Evolutionary conservation across 495 filamentous ascomycete species (phyloP).

Genomic region (Pseudomonodictys pantanalensis): DNA sequence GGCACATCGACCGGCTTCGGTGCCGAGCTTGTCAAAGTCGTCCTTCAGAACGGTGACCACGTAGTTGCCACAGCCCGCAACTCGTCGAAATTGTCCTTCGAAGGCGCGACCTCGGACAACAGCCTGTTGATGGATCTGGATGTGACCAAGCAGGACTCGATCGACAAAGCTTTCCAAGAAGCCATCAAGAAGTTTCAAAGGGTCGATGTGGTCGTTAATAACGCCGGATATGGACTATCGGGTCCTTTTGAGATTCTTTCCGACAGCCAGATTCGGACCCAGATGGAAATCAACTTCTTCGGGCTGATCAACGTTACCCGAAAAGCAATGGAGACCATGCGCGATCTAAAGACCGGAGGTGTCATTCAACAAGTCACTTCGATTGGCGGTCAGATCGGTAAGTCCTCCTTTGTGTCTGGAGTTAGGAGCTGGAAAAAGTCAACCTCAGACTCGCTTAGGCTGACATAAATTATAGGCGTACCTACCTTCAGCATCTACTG

Average conservation of each 20-base stretch:
- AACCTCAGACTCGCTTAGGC: not conserved
- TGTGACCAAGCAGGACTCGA: constrained; percentile 34
- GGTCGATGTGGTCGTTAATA: constrained; percentile 43
- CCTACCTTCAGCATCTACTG: constrained; percentile 43
- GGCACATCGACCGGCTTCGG: constrained; percentile 43
- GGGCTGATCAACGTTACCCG: constrained; percentile 43
- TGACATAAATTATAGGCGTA: constrained; percentile 28
- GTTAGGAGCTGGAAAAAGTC: not conserved
- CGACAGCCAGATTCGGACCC: constrained; percentile 37
- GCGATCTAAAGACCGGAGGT: constrained; percentile 43
- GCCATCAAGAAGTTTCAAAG: constrained; percentile 39
- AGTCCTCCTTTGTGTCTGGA: not conserved
- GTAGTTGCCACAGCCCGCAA: constrained; percentile 43
- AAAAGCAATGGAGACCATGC: constrained; percentile 46
- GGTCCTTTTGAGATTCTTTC: constrained; percentile 41
- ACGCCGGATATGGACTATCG: constrained; percentile 40
- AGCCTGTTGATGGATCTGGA: constrained; percentile 37
- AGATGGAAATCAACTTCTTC: constrained; percentile 45
- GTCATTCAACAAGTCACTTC: constrained; percentile 48
- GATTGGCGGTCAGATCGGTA: constrained; percentile 43
- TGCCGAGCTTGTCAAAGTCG: constrained; percentile 36
- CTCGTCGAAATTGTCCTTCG: constrained; percentile 30
- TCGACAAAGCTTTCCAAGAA: constrained; percentile 37
- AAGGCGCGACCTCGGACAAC: constrained; percentile 20
- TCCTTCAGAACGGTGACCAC: constrained; percentile 37